Evolutionary conservation across 2,329 filamentous ascomycete genomes (phyloP), one percentile per base, ranked within the genome.

Genomic region (Hymenoscyphus repandus): DNA sequence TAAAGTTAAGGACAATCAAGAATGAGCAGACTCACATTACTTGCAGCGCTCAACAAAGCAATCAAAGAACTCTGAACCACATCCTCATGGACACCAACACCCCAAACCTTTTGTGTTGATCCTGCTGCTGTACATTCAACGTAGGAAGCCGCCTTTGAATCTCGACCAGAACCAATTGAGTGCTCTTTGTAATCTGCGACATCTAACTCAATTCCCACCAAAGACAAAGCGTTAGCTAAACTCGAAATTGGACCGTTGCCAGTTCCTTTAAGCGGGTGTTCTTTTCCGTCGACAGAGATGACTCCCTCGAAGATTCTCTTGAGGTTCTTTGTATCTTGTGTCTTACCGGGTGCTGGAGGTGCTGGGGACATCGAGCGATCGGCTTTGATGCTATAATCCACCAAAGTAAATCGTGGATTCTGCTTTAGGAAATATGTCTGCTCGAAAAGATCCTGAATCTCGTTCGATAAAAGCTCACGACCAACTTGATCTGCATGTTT

Each of bases 111-210:
- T 62, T 88, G 76, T 48, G 78, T 79, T 56, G 77, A 85, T 42
- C 79, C 82, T 3, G 79, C 71, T 17, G 83, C 78, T 27, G 79
- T 90, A 70, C 90, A 96, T 69, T 96, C 88, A 57, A 97, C 95
- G 67, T 95, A 97, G 2, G 91, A 89, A 1, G 90, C 92, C n/a
- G 92, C 92, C 74, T 95, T 95, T 59, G 92, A 89, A 54, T 90
- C 82, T 51, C 83, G 80, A 54, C 88, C 89, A 46, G 78, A 76
- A 58, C 90, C 90, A 60, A 97, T 90, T 27, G 91, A 86, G 71
- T 97, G 92, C 70, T 97, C 93, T 75, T 95, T 96, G 76, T 97
- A 97, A 68, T 96, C 90, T 41, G 85, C 81, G 46, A 97, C 90
- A 65, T 97, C 92, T 20, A 97, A 75, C 64, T 95, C 85, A 57